Conservation (phyloP, 1,284 basidiomycete species). For the Gyrodon tennesseensis region DNA sequence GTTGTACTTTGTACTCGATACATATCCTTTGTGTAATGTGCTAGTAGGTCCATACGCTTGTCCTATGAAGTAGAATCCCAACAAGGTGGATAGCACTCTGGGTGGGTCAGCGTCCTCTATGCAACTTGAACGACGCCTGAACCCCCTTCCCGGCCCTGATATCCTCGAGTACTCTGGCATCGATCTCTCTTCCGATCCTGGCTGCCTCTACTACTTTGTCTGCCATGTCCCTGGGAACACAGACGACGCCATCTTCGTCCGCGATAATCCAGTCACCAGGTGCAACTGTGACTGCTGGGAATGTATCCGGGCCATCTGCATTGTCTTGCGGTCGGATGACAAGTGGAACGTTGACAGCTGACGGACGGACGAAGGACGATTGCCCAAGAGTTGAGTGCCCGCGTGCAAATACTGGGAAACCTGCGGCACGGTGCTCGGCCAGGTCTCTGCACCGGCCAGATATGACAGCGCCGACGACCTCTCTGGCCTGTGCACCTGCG, state of each 20-base stretch:
- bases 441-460: conserved; percentile 84
- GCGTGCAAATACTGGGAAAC: conserved; percentile 78
- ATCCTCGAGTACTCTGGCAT: conserved; percentile 75
- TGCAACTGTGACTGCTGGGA: conserved; percentile 61
- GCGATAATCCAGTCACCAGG: conserved; percentile 86
- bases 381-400: conserved; percentile 87
- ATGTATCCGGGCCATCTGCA: conserved; percentile 40
- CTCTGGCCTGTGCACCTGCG: conserved; percentile 71
- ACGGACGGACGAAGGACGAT: conserved; percentile 82
- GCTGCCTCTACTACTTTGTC: conserved; percentile 65
- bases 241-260: conserved; percentile 90
- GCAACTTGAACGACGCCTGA: conserved; percentile 73
- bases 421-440: conserved; percentile 66
- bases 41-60: conserved; percentile 14
- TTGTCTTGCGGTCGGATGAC: conserved; percentile 54
- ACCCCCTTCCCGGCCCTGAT: conserved; percentile 75
- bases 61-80: conserved; percentile 5
- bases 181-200: conserved; percentile 61
- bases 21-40: conserved; percentile 31
- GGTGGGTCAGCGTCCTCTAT: conserved; percentile 58
- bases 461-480: conserved; percentile 74
- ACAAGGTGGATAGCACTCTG: not conserved
- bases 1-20: conserved; percentile 32
- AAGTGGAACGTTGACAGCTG: conserved; percentile 74
- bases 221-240: conserved; percentile 63